Evolutionary conservation across 2,329 filamentous ascomycete species (phyloP).

Genomic region (Conoideocrella luteorostrata): DNA sequence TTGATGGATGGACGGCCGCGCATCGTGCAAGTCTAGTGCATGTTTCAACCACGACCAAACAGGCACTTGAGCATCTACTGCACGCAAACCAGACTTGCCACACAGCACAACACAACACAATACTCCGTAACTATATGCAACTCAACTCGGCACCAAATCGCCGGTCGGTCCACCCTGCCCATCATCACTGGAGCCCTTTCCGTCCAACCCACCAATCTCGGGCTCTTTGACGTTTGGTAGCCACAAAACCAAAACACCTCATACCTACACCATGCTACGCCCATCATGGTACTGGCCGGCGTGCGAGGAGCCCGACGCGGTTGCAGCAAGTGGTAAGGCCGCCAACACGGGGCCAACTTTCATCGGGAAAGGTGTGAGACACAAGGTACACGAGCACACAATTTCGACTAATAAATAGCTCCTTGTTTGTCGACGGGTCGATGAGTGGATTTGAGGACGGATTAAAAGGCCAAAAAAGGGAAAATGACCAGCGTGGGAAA

Average conservation of each 20-base stretch:
- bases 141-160: not conserved
- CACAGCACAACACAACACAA: too few relatives aligned
- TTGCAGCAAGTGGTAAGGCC: constrained; percentile 1
- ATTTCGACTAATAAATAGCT: too few relatives aligned
- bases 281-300: not conserved
- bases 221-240: constrained; percentile 1
- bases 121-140: not conserved
- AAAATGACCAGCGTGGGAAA: too few relatives aligned
- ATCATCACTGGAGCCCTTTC: not conserved
- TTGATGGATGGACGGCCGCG: not conserved
- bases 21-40: not conserved
- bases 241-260: not conserved
- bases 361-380: not conserved
- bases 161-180: not conserved
- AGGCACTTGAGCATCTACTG: not conserved
- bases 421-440: too few relatives aligned
- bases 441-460: too few relatives aligned
- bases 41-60: constrained; percentile 2
- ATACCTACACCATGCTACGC: not conserved
- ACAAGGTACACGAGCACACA: not conserved
- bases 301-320: constrained; percentile 4
- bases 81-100: too few relatives aligned
- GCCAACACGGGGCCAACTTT: too few relatives aligned
- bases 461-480: not conserved
- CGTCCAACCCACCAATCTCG: not conserved